Evolutionary conservation across 352 stramenopile species (phyloP), one percentile per base, ranked within the genome.

Genomic region (Globisporangium splendens): DNA sequence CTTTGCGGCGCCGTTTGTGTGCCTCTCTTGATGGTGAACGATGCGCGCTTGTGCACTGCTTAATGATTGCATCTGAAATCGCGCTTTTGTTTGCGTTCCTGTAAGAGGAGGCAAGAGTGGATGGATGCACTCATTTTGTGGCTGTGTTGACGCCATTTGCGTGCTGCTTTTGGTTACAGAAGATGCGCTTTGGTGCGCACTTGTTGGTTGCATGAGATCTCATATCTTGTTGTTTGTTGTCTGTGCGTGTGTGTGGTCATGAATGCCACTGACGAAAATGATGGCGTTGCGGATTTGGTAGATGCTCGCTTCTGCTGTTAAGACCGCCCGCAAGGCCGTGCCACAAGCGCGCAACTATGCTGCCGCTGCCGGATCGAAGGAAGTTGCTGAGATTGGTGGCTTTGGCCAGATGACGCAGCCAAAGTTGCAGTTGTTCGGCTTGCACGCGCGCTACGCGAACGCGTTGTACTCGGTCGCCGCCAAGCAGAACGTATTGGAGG

Each of bases 381-480:
- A 89, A 58, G 73, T 81, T 42, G 68, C 72, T 46, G 80, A 89
- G 59, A 85, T 94, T 48, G 80, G 77, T 46, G 70, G 83, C 56
- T 94, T 92, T 46, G 79, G 79, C 50, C 61, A 81, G 56, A 94
- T 94, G 84, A 86, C 79, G 61, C 82, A 91, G 70, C 84, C 84
- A 42, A 92, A 94, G 81, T 72, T 98, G 65, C 86, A 98, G 67
- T 75, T 99, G n/a, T 98, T 98, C 71, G 97, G 97, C 31, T 72
- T 98, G 46, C 88, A 96, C 69, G 96, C 96, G 49, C 88, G 96
- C 46, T 99, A 99, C 79, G 96, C 97, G 63, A 98, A 98, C 69
- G 97, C 97, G 41, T 86, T 97, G 20, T 99, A 98, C 89, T 89
- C 89, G 66, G 96, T 98, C 54, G 96, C 95, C 35, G 95, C 91